Evolutionary conservation across 2,329 filamentous ascomycete genomes (phyloP).

Genomic region (Colletotrichum lini): DNA sequence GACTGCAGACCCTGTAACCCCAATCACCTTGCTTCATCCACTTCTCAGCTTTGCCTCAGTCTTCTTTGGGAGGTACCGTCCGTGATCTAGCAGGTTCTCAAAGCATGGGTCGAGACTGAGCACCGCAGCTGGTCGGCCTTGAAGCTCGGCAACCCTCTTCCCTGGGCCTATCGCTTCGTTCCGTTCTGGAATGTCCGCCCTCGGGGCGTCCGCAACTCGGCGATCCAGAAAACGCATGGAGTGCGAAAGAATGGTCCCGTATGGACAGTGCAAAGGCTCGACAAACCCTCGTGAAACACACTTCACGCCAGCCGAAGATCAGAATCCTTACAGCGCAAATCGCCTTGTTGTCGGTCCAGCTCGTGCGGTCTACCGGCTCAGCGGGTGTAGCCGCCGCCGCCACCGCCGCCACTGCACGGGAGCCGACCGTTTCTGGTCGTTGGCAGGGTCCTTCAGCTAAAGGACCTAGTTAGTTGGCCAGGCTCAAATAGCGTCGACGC

Average conservation of each 20-base stretch:
- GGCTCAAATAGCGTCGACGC: neutral
- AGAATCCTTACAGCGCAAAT: neutral
- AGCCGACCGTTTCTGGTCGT: neutral
- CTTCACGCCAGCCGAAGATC: neutral
- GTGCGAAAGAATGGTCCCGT: neutral
- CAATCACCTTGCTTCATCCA: neutral
- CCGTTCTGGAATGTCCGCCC: neutral
- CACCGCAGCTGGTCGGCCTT: neutral
- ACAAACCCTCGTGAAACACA: neutral
- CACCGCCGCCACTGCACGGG: neutral
- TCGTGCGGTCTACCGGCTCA: neutral
- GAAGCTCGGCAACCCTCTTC: neutral
- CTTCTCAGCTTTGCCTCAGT: neutral
- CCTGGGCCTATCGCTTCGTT: too few species aligned
- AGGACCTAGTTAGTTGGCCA: neutral
- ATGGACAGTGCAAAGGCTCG: too few species aligned
- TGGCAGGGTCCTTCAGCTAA: neutral
- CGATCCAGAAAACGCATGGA: neutral
- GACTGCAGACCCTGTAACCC: neutral
- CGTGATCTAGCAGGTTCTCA: neutral
- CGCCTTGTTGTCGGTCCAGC: neutral
- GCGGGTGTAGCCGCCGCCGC: neutral
- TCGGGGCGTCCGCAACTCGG: neutral
- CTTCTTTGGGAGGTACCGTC: neutral
- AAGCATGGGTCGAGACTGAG: neutral